Percentiles rank a stretch among this genome's conserved stretches.
Conservation (phyloP, 139 green algal species). For the Closterium sp. region DNA sequence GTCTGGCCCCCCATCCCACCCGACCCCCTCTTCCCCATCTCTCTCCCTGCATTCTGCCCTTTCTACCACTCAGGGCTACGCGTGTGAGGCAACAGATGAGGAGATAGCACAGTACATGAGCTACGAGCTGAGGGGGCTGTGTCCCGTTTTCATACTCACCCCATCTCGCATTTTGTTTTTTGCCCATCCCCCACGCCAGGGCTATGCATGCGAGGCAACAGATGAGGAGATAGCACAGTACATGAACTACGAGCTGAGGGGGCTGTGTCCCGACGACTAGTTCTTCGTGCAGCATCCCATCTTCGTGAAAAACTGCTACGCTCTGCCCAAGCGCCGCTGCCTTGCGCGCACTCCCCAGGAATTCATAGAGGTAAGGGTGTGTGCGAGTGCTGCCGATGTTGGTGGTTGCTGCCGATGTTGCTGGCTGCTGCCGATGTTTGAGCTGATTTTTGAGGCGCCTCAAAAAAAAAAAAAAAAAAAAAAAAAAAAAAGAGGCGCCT, state of each 20-base stretch:
- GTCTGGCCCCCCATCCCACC: too few relatives aligned
- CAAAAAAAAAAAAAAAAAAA: too few relatives aligned
- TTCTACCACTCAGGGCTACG: too few relatives aligned
- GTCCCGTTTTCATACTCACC: too few relatives aligned
- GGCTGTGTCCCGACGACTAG: slow-evolving; percentile 34
- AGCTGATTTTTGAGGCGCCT: too few relatives aligned
- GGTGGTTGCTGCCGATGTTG: too few relatives aligned
- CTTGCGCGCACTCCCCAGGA: slow-evolving; percentile 18
- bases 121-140: slow-evolving; percentile 5
- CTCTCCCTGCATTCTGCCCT: too few relatives aligned
- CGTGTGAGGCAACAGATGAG: slow-evolving; percentile 31
- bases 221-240: slow-evolving; percentile 29
- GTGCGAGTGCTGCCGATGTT: neutral
- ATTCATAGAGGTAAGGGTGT: slow-evolving; percentile 23
- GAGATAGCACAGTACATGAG: slow-evolving; percentile 27
- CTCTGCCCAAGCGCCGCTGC: slow-evolving; percentile 24
- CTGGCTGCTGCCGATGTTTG: too few relatives aligned
- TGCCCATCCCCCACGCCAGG: too few relatives aligned
- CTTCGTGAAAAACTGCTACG: slow-evolving; percentile 39
- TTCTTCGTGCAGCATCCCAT: slow-evolving; percentile 44
- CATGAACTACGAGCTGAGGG: slow-evolving; percentile 15
- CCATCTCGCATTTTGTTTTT: too few relatives aligned
- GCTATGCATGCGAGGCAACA: slow-evolving; percentile 31
- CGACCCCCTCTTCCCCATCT: too few relatives aligned
- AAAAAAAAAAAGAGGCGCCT: too few relatives aligned